Base-by-base conservation (phyloP, 2,329 filamentous ascomycete species). In the Fusarium xylarioides region DNA sequence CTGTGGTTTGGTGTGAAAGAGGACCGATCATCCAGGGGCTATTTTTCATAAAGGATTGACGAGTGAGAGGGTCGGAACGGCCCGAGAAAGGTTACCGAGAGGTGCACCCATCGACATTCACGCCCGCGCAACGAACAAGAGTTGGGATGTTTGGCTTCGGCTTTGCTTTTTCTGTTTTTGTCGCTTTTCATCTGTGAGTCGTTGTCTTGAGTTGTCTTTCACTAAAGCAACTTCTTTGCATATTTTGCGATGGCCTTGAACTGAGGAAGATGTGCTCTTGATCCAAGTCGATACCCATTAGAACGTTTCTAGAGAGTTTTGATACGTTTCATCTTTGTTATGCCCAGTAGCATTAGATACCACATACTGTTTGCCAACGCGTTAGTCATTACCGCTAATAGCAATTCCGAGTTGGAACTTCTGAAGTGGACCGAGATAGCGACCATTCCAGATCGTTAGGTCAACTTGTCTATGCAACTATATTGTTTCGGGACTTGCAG, bases 231-330 rank as follows among this genome's bases (percentile, higher is more conserved):
- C 66, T 54, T 65, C 26, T 55, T 61, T 70, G 66, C 61, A 73
- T 72, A 44, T 38, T 61, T 74, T 49, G 50, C 38, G 23, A 60
- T 64, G 46, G 46, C 61, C 42, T 61, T 62, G 55, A 61, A 54
- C 52, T 28, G 26, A 32, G 23, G 47, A 56, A 67, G 49, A 42
- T 74, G 62, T 47, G 57, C 43, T 59, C 61, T 35, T 26, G 62
- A 62, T 60, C 32, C 68, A 76, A 61, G 57, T 35, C 62, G 63
- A 77, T 77, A 77, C 75, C 75, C 75, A 42, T 67, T 77, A 72
- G 73, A 76, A 54, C 56, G 58, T 73, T 66, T 76, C 43, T 52
- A 34, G 56, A 74, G 63, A 72, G 60, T 61, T 71, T 63, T 46
- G 62, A 34, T 73, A 61, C 43, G 50, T 68, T 73, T 62, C 28